These are phyloP conservation scores for Pseudozyma sp. DNA, from an alignment of 1,284 basidiomycete genomes.

Conservation along the genomic window DNA sequence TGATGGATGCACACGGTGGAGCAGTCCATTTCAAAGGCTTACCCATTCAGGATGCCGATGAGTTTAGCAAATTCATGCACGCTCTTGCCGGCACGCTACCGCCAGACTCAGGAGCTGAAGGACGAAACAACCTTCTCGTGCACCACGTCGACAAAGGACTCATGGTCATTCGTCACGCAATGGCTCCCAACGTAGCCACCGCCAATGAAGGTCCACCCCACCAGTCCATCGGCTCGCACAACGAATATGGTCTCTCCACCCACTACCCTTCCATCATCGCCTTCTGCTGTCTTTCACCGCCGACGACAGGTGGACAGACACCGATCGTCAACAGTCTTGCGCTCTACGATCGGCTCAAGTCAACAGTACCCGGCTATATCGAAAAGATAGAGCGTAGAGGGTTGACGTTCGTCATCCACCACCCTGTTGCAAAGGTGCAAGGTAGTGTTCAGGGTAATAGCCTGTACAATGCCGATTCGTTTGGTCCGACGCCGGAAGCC, in stretches of 20 bases:
- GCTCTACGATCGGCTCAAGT: constrained; percentile 42
- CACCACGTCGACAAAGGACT: constrained; percentile 50
- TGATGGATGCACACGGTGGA: constrained; percentile 39
- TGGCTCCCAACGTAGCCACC: constrained; percentile 49
- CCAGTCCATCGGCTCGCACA: constrained; percentile 49
- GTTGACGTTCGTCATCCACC: constrained; percentile 49
- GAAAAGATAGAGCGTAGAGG: constrained; percentile 27
- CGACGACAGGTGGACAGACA: constrained; percentile 43
- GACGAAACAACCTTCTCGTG: constrained; percentile 13
- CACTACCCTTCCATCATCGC: constrained; percentile 51
- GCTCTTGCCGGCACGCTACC: constrained; percentile 19
- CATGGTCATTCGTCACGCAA: constrained; percentile 44
- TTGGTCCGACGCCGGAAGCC: constrained; percentile 31
- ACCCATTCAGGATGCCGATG: constrained; percentile 40
- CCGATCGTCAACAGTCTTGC: constrained; percentile 49
- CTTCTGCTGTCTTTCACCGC: constrained; percentile 47
- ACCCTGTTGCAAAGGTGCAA: constrained; percentile 42
- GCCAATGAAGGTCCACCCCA: constrained; percentile 51
- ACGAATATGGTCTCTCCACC: constrained; percentile 49
- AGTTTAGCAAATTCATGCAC: constrained; percentile 50
- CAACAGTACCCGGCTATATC: constrained; percentile 22
- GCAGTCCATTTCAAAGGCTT: constrained; percentile 42
- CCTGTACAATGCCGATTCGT: constrained; percentile 42
- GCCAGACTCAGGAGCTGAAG: not conserved
- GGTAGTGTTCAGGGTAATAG: constrained; percentile 44